Conservation (phyloP, 345 rosid species). For the Boechera retrofracta region DNA sequence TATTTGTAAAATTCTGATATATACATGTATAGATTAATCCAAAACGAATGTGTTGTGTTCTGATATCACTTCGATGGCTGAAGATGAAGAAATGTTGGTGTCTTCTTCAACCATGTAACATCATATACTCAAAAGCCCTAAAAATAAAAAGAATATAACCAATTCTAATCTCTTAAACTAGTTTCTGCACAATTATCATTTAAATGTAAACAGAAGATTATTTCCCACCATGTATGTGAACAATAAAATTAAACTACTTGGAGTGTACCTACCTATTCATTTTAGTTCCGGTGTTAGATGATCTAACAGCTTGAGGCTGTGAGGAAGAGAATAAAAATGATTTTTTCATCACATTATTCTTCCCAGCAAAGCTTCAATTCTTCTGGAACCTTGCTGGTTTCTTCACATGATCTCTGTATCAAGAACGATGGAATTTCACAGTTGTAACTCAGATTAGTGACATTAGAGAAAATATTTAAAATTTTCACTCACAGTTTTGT, state of each 20-base stretch:
- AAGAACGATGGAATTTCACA: neutral
- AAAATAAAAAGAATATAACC: neutral
- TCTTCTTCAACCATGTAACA: neutral
- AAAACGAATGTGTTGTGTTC: neutral
- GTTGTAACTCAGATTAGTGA: neutral
- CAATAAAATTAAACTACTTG: conserved; percentile 1
- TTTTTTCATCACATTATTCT: neutral
- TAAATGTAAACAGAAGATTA: neutral
- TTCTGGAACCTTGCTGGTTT: conserved; percentile 9
- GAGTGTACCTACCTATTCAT: conserved; percentile 16
- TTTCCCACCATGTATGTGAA: neutral
- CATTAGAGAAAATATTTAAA: neutral
- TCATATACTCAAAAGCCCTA: neutral
- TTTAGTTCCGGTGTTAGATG: conserved; percentile 7
- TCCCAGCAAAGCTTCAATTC: conserved; percentile 14
- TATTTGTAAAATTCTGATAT: neutral
- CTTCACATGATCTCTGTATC: conserved; percentile 30
- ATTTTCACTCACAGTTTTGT: conserved; percentile 15
- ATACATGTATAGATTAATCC: neutral
- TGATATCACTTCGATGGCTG: neutral
- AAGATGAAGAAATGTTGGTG: neutral
- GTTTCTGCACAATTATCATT: conserved; percentile 27
- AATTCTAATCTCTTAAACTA: conserved; percentile 14
- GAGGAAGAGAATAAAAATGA: conserved; percentile 10
- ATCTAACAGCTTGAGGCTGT: conserved; percentile 1